A percentile compares a stretch with the other conserved stretches of the same genome.
Conservation (phyloP, 2,329 filamentous ascomycete species). For the Whalleya microplaca region DNA sequence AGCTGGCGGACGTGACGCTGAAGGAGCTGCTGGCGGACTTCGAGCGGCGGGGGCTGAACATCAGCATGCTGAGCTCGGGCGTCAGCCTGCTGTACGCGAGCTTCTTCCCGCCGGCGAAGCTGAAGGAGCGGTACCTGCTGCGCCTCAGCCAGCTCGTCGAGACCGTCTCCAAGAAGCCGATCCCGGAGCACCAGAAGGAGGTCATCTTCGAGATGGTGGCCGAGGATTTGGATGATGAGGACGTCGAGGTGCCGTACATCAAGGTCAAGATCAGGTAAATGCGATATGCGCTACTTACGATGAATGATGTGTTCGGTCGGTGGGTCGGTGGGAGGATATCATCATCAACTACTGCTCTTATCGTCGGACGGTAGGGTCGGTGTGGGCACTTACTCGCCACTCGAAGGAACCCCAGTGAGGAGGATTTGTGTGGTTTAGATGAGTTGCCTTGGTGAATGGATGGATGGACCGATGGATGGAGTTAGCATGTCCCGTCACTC, state of each 20-base stretch:
- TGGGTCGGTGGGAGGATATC: background rate
- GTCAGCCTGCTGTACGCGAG: slow-evolving; percentile 92
- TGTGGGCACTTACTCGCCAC: no score
- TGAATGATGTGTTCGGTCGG: background rate
- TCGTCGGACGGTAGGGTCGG: no score
- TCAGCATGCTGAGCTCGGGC: slow-evolving; percentile 96
- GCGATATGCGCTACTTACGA: background rate
- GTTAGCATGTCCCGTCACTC: background rate
- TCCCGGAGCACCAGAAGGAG: slow-evolving; percentile 90
- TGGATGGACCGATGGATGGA: background rate
- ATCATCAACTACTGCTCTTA: no score
- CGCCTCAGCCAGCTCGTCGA: slow-evolving; percentile 90
- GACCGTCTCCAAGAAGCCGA: slow-evolving; percentile 86
- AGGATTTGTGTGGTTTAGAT: no score
- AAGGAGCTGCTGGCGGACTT: slow-evolving; percentile 84
- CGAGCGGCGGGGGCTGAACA: slow-evolving; percentile 75
- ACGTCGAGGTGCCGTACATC: slow-evolving; percentile 96
- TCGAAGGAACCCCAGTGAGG: no score
- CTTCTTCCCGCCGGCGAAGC: slow-evolving; percentile 80
- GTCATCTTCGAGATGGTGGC: slow-evolving; percentile 96
- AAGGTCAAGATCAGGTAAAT: slow-evolving; percentile 72
- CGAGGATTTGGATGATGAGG: slow-evolving; percentile 85
- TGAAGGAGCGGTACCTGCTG: slow-evolving; percentile 80
- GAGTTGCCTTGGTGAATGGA: background rate
- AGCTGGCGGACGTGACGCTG: slow-evolving; percentile 84